A percentile compares a stretch with the other conserved stretches of the same genome.
These are phyloP conservation scores for Backusella parvicylindrica DNA, from an alignment of 192 early-diverging fungal species.

Conservation along the genomic window DNA sequence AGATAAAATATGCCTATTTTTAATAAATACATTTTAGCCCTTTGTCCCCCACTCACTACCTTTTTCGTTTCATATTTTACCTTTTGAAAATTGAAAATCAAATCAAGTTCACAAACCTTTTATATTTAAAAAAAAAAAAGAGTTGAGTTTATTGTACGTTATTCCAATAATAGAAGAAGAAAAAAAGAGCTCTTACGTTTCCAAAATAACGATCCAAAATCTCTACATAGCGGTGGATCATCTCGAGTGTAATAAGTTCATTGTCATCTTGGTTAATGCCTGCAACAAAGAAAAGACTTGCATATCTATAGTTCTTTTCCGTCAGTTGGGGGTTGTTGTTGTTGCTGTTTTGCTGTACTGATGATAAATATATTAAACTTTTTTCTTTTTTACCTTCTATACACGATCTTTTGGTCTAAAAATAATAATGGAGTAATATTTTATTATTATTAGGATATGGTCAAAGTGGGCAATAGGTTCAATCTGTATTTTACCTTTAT, in stretches of 20 bases:
- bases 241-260: slow-evolving; percentile 89
- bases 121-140: not conserved
- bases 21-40: not conserved
- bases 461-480: not conserved
- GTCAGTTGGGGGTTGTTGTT: not conserved
- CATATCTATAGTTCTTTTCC: slow-evolving; percentile 63
- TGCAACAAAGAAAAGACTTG: slow-evolving; percentile 93
- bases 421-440: not conserved
- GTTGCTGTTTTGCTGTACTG: too few species aligned
- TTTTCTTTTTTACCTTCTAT: slow-evolving; percentile 54
- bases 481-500: slow-evolving; percentile 66
- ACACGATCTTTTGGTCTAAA: slow-evolving; percentile 60
- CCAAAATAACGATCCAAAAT: slow-evolving; percentile 96
- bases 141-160: not conserved
- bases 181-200: slow-evolving; percentile 60
- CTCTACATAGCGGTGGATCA: slow-evolving; percentile 98
- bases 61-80: slow-evolving; percentile 9
- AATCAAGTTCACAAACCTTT: slow-evolving; percentile 89
- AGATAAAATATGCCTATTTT: slow-evolving; percentile 72
- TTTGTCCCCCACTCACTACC: not conserved
- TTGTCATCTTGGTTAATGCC: slow-evolving; percentile 94
- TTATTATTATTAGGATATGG: too few species aligned
- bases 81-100: slow-evolving; percentile 98
- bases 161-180: not conserved
- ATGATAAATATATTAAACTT: not conserved